Base-by-base conservation (phyloP, 768 basidiomycete species). In the Tricholoma matsutake region DNA sequence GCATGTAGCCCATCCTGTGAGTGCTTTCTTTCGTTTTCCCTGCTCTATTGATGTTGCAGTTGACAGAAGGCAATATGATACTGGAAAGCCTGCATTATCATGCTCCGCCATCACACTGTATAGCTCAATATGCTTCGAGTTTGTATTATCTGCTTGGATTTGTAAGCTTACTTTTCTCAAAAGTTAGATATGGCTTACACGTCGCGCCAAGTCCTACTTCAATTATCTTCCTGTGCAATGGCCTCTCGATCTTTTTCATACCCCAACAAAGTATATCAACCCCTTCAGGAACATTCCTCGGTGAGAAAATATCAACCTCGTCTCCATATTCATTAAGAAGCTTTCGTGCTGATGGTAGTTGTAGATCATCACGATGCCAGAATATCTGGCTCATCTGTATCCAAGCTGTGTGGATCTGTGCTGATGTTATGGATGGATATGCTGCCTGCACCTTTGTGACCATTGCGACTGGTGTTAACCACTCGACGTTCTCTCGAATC, bases 391-490 rank as follows among this genome's bases (percentile, higher is more conserved):
- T 74, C 61, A 72, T 66, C 54, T 61, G 53, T n/a, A 52, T 61
- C 72, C 72, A 74, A 10, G 70, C 66, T 39, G 56, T 55, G 57
- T 72, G 63, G 9, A 75, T 65, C 55, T 75, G 68, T 18, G 39
- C 58, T 20, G 64, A 56, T 14, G 68, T 68, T 9, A 70, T 65
- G 6, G 59, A 53, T 14, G 72, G 73, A 49, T 72, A 76, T 25
- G 71, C 67, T 13, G 70, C 73, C 14, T 73, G 71, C 20, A 73
- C 76, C 59, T 68, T 70, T 7, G 70, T 70, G 51, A 76, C 71
- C 67, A 75, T 54, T n/a, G 68, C 57, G 18, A 55, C 65, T 11
- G 67, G 71, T 43, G 22, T 25, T 25, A 25, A 25, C 22, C 22
- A 25, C 22, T 25, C 22, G 3, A 25, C 22, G 3, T 25, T 43